A percentile compares a stretch with the other conserved stretches of the same genome.
These are phyloP conservation scores for Trichophyton verrucosum DNA, from an alignment of 2,329 filamentous ascomycete species.

Conservation along the genomic window DNA sequence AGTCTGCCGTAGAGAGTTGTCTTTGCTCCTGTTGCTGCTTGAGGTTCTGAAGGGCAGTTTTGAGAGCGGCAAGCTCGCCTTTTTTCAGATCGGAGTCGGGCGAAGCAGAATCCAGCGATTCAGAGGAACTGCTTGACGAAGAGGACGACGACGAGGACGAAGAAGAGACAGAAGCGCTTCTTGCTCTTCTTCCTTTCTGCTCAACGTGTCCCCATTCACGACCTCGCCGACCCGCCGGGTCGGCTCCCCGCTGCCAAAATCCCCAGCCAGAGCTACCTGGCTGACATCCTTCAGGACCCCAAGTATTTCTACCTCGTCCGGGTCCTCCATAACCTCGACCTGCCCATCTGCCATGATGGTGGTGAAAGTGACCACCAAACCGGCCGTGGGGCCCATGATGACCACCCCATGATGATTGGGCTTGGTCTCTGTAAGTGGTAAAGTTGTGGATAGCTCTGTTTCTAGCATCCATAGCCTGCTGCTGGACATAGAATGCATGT, in stretches of 20 bases:
- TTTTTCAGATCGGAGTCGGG: not conserved
- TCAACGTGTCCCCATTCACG: not conserved
- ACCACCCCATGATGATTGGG: not conserved
- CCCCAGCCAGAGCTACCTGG: not conserved
- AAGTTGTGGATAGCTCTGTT: not conserved
- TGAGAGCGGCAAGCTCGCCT: not conserved
- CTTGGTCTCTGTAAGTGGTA: not conserved
- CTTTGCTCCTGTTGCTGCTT: conserved; percentile 4
- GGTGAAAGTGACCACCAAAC: not conserved
- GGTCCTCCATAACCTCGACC: not conserved
- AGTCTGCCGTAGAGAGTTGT: not conserved
- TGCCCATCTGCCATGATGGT: not conserved
- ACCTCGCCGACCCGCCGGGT: not conserved
- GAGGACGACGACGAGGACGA: conserved; percentile 13
- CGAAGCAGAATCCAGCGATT: conserved; percentile 2
- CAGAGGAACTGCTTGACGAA: conserved; percentile 10
- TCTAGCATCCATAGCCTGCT: conserved; percentile 9
- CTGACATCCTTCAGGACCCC: not conserved
- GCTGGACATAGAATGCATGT: conserved; percentile 28
- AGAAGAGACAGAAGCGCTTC: conserved; percentile 11
- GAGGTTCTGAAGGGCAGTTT: not conserved
- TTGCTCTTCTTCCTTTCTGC: not conserved
- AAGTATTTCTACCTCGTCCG: not conserved
- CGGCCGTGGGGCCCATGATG: not conserved
- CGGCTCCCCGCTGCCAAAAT: not conserved